These are phyloP conservation scores for Neckera pumila DNA, from an alignment of 225 moss, liverwort and hornwort genomes.

Conservation along the genomic window DNA sequence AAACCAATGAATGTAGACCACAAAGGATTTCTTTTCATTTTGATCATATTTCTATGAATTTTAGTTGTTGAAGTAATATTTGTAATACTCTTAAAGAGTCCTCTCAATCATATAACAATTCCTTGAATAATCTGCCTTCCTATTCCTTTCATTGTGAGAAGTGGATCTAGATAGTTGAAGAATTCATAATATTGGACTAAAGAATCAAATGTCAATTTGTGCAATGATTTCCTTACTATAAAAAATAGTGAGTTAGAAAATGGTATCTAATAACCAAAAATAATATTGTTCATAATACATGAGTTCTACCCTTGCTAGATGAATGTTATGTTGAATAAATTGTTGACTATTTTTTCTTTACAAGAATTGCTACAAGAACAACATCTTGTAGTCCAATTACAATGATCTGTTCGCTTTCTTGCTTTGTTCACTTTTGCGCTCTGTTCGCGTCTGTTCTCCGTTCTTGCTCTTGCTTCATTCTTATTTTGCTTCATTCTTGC, in stretches of 20 bases:
- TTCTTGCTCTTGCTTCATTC: too few species aligned
- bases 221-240: rapidly evolving
- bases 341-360: background rate
- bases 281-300: background rate
- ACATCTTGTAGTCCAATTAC: too few species aligned
- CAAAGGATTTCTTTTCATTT: background rate
- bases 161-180: background rate
- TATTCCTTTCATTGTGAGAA: background rate
- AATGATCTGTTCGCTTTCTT: too few species aligned
- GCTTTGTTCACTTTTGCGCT: too few species aligned
- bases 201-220: background rate
- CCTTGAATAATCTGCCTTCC: rapidly evolving
- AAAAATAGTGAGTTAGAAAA: background rate
- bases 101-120: background rate
- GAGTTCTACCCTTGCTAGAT: background rate
- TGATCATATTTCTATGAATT: background rate
- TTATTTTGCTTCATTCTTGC: too few species aligned
- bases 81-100: background rate
- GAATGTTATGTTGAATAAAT: background rate
- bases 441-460: too few species aligned
- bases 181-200: rapidly evolving
- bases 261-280: background rate
- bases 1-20: background rate
- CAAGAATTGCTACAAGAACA: too few species aligned
- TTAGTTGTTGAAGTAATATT: background rate